Evolutionary conservation across 75 land plant species (phyloP), one percentile per base, ranked within the genome.

Genomic region (Ceratopteris richardii): DNA sequence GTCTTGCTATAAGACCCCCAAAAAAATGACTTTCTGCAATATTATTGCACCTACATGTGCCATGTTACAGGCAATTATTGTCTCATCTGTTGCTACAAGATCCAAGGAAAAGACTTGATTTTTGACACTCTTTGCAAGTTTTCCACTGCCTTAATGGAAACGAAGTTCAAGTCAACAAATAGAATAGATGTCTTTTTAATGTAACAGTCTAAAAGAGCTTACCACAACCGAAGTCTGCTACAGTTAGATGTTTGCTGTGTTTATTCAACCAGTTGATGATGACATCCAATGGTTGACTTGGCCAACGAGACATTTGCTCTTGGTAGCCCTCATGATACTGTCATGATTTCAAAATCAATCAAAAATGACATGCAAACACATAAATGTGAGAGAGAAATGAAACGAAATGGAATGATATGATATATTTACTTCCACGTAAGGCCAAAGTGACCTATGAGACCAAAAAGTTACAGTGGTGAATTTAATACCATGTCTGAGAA

Each of bases 161-260:
- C 53, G 13, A 9, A 14, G 42, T 40, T 10, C 42, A 40, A 40
- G 14, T 9, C 50, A 46, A 31, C 22, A 30, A 21, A 58, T 6
- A 55, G 29, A 22, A 27, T 7, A 27, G n/a, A 33, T 33, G 23
- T 44, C 22, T 60, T 23, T 42, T 20, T 18, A 2, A 54, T 54
- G 10, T 11, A 23, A 16, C 18, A 22, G 57, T 18, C 10, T 51
- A 51, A 10, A 10, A 10, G 31, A 57, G 10, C 78, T 77, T 61
- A 94, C 98, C 98, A 71, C 98, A 94, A 22, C 98, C 98, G 81
- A 90, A 94, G 79, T 94, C 98, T 60, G 91, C 98, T n/a, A 94
- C 91, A 62, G 78, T 67, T 29, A 94, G 67, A 47, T 74, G 66
- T 37, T 82, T 52, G 61, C 69, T 69, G 10, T 51, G 82, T 50